These are phyloP conservation scores for Neurospora sp. DNA, from an alignment of 495 filamentous ascomycete genomes.

Conservation along the genomic window DNA sequence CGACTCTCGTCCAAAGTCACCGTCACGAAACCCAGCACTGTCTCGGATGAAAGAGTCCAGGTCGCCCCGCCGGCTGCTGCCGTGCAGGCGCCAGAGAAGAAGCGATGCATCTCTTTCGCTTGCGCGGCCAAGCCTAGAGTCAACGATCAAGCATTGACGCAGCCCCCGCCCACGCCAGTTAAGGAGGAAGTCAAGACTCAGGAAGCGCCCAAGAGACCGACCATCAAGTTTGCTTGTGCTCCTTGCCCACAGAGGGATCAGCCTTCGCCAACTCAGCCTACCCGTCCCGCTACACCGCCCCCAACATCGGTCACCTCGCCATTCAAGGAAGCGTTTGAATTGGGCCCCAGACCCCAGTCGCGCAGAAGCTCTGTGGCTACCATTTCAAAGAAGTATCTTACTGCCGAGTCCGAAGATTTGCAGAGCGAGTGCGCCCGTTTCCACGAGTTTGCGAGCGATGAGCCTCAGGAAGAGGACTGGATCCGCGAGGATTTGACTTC, in stretches of 20 bases:
- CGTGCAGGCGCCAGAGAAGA: conserved; percentile 35
- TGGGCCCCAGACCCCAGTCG: conserved; percentile 27
- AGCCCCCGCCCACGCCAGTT: conserved; percentile 14
- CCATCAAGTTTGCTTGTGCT: conserved; percentile 43
- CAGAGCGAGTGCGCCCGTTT: conserved; percentile 65
- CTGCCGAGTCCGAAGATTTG: conserved; percentile 43
- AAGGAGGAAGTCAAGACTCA: conserved; percentile 13
- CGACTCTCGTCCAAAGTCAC: background rate
- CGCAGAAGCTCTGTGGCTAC: conserved; percentile 26
- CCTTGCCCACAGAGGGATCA: conserved; percentile 3
- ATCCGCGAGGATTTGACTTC: conserved; percentile 51
- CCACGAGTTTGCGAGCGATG: conserved; percentile 84
- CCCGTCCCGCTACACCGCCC: conserved; percentile 11
- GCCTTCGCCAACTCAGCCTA: conserved; percentile 7
- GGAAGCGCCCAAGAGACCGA: conserved; percentile 29
- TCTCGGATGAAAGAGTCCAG: conserved; percentile 1
- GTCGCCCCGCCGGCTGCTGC: conserved; percentile 9
- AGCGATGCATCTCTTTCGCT: conserved; percentile 87
- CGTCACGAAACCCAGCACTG: background rate
- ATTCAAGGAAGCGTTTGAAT: background rate
- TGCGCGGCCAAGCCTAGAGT: conserved; percentile 47
- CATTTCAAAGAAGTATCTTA: conserved; percentile 34
- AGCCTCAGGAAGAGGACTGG: conserved; percentile 79
- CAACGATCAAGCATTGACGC: conserved; percentile 18
- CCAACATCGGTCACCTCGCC: conserved; percentile 6